phyloP scores from a whole-genome alignment of 1,139 yeast genomes.

The Williopsis jadinii region DNA sequence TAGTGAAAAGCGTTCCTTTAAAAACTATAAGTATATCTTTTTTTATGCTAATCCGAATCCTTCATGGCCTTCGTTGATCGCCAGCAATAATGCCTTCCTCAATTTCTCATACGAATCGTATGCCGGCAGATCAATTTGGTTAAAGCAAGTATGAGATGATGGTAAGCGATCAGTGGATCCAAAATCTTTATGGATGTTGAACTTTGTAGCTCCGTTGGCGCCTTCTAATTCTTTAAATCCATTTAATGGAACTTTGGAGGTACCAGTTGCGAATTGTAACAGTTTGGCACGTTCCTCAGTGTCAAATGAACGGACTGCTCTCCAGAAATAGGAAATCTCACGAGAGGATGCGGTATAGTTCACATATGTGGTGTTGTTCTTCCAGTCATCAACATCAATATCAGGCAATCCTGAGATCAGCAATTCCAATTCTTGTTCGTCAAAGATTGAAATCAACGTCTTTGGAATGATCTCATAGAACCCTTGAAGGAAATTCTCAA shows the following conservation, averaged over 20 bases:
- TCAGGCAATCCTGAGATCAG: constrained; percentile 94
- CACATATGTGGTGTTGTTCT: constrained; percentile 71
- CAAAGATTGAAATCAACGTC: constrained; percentile 80
- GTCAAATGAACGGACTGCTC: constrained; percentile 93
- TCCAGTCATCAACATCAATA: constrained; percentile 95
- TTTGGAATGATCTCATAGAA: constrained; percentile 91
- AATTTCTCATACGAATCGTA: constrained; percentile 84
- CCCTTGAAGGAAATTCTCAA: constrained; percentile 79
- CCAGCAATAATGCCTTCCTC: constrained; percentile 72
- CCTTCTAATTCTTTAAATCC: constrained; percentile 92
- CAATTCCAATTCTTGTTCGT: constrained; percentile 91
- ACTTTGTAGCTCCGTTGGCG: constrained; percentile 79
- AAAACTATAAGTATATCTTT: too few relatives aligned
- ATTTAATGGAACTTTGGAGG: constrained; percentile 90
- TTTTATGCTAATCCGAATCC: constrained; percentile 63
- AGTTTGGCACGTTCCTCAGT: constrained; percentile 91
- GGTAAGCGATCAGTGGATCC: constrained; percentile 85
- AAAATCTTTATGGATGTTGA: constrained; percentile 86
- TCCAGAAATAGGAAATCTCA: constrained; percentile 97
- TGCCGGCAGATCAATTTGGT: constrained; percentile 90
- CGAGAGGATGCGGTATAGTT: constrained; percentile 82
- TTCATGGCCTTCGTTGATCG: constrained; percentile 92
- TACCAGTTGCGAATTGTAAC: constrained; percentile 94
- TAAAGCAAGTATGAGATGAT: constrained; percentile 93
- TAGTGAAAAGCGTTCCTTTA: too few relatives aligned